Evolutionary conservation across 2,329 filamentous ascomycete species (phyloP).

Genomic region (Alternaria gaisen): DNA sequence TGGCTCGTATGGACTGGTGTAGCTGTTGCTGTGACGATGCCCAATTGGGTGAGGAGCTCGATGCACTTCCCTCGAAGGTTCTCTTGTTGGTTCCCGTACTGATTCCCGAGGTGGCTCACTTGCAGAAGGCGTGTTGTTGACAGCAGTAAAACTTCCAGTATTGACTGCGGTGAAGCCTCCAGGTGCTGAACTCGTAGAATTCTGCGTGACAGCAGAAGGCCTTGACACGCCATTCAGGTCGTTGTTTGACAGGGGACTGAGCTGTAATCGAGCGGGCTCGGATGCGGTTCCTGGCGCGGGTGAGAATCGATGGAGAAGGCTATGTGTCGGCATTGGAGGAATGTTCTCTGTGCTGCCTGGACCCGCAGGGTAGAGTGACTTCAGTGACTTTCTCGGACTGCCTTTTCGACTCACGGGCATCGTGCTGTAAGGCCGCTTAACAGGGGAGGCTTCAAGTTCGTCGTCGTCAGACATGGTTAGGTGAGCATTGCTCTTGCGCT

Average conservation of each 20-base stretch:
- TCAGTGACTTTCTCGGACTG: conserved; percentile 43
- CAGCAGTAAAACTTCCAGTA: conserved; percentile 34
- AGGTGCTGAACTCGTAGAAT: conserved; percentile 18
- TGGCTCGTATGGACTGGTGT: conserved; percentile 44
- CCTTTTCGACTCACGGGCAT: conserved; percentile 36
- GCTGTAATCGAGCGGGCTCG: conserved; percentile 36
- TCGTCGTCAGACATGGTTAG: conserved; percentile 44
- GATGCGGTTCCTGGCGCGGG: conserved; percentile 26
- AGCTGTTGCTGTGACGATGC: conserved; percentile 30
- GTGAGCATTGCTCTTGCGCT: conserved; percentile 47
- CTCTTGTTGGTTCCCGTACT: conserved; percentile 23
- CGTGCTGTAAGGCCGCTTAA: conserved; percentile 42
- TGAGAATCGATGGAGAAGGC: conserved; percentile 26
- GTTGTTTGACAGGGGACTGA: conserved; percentile 41
- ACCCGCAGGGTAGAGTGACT: conserved; percentile 32
- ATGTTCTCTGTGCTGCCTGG: conserved; percentile 37
- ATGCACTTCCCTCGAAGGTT: conserved; percentile 21
- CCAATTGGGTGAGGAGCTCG: conserved; percentile 18
- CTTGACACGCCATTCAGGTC: conserved; percentile 40
- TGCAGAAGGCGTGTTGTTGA: conserved; percentile 30
- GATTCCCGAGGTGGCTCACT: conserved; percentile 24
- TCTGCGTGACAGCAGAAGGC: conserved; percentile 19
- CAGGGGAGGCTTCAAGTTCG: conserved; percentile 32
- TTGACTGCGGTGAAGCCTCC: conserved; percentile 39
- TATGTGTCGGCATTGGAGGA: conserved; percentile 34